These are phyloP conservation scores for Venustampulla echinocandica DNA, from an alignment of 495 filamentous ascomycete species.

Conservation along the genomic window DNA sequence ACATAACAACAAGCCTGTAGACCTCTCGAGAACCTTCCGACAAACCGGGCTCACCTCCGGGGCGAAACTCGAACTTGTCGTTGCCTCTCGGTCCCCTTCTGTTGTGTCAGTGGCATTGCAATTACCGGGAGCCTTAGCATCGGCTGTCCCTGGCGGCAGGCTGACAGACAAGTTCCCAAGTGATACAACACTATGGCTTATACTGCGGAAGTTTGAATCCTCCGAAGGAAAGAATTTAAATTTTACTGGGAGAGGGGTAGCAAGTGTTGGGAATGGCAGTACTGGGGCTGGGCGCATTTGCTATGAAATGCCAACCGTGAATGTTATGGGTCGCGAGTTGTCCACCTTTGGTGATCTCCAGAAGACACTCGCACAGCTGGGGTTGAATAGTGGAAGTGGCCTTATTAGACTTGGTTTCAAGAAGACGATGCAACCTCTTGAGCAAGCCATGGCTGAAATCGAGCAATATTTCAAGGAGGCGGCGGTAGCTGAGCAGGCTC, in stretches of 20 bases:
- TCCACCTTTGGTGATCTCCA: conserved; percentile 71
- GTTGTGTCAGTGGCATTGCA: conserved; percentile 80
- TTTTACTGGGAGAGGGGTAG: conserved; percentile 69
- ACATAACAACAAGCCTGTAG: conserved; percentile 70
- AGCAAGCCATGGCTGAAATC: conserved; percentile 79
- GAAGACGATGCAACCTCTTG: conserved; percentile 66
- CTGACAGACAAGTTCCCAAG: conserved; percentile 75
- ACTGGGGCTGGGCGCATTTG: conserved; percentile 65
- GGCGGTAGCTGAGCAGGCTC: conserved; percentile 4
- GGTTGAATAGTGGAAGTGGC: conserved; percentile 72
- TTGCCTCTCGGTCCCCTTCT: conserved; percentile 69
- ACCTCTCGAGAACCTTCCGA: conserved; percentile 77
- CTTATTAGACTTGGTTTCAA: conserved; percentile 70
- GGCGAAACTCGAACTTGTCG: conserved; percentile 88
- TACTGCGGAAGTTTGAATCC: conserved; percentile 81
- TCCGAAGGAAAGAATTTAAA: conserved; percentile 53
- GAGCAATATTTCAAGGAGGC: conserved; percentile 25
- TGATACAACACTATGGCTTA: conserved; percentile 75
- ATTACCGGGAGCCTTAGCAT: conserved; percentile 58
- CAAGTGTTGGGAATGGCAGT: conserved; percentile 42
- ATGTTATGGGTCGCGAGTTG: conserved; percentile 70
- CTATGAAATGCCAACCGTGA: conserved; percentile 79
- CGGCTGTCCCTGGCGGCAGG: conserved; percentile 47
- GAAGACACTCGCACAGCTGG: conserved; percentile 78
- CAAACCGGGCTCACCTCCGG: conserved; percentile 77